phyloP scores from a whole-genome alignment of 768 basidiomycete species.

The Suillus variegatus region DNA sequence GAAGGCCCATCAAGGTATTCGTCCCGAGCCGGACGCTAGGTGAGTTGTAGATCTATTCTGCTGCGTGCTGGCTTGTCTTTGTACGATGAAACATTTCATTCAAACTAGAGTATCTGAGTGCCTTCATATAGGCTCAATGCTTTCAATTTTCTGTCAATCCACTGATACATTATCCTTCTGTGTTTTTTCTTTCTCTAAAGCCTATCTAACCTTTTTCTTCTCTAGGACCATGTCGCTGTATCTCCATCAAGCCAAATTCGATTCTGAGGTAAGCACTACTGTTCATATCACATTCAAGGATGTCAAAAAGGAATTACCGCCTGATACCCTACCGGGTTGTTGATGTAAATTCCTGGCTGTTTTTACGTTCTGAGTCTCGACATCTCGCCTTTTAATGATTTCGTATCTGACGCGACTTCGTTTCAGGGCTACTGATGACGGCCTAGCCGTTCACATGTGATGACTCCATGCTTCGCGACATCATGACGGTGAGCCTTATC shows the following conservation, averaged over 20 bases:
- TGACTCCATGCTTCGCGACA: slow-evolving; percentile 18
- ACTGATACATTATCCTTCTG: slow-evolving; percentile 46
- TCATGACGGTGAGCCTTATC: slow-evolving; percentile 35
- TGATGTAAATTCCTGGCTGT: slow-evolving; percentile 87
- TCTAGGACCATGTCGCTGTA: not conserved
- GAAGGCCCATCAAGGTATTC: not conserved
- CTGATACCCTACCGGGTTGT: slow-evolving; percentile 50
- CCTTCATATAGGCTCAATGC: slow-evolving; percentile 56
- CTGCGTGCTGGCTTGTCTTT: slow-evolving; percentile 13
- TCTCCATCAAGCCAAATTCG: not conserved
- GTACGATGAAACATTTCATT: slow-evolving; percentile 63
- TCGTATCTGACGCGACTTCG: not conserved
- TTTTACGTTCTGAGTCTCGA: slow-evolving; percentile 56
- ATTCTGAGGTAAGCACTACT: not conserved
- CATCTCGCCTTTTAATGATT: not conserved
- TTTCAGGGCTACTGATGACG: not conserved
- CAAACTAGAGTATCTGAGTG: slow-evolving; percentile 97
- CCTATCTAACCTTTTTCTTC: not conserved
- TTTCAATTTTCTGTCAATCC: slow-evolving; percentile 66
- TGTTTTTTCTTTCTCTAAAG: not conserved
- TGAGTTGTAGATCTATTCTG: slow-evolving; percentile 16
- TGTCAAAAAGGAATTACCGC: slow-evolving; percentile 87
- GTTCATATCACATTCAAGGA: slow-evolving; percentile 37
- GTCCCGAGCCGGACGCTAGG: not conserved
- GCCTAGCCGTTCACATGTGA: not conserved